Base-by-base conservation (phyloP, 148 eudicot genomes). In the Silene uniflora region DNA sequence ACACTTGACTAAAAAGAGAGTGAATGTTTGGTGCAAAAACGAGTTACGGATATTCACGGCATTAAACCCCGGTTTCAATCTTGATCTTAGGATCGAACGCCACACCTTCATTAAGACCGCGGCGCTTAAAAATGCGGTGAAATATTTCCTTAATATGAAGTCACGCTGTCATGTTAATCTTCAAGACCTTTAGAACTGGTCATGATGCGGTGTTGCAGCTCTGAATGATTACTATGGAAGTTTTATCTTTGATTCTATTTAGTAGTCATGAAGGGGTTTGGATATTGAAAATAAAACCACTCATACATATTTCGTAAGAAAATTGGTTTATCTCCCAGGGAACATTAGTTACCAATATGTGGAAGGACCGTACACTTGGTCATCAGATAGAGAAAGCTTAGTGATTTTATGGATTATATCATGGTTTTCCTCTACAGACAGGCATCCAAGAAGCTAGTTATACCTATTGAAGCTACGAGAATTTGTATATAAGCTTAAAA, bases 371-470 rank as follows among this genome's bases (percentile, higher is more conserved):
- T 60, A 60, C 11, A 60, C 63, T 7, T n/a, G 22, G 63, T 19
- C 24, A n/a, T 5, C 19, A 7, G 24, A 60, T 29, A 29, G 32
- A 29, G 32, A 29, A 29, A 29, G 32, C 4, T 29, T 29, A 29
- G 32, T 29, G 32, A 29, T 29, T 29, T 29, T 29, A 1, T 29
- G 32, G 32, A 4, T 29, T 29, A 39, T 39, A 39, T 39, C 44
- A 39, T 39, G 44, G 44, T 39, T 39, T 32, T 39, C 3, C 44
- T 39, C 44, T 39, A 39, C 44, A 35, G 6, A 35, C 42, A 39
- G 44, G 44, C 39, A 58, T 73, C 24, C 44, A 19, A 72, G 63
- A 72, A 73, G 16, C 66, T 59, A 58, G 25, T 18, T 35, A 44
- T 21, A 60, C 55, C 44, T 49, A 10, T 13, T 19, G 55, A 60